Conservation (phyloP, 768 basidiomycete species). For the Terana coerulea region DNA sequence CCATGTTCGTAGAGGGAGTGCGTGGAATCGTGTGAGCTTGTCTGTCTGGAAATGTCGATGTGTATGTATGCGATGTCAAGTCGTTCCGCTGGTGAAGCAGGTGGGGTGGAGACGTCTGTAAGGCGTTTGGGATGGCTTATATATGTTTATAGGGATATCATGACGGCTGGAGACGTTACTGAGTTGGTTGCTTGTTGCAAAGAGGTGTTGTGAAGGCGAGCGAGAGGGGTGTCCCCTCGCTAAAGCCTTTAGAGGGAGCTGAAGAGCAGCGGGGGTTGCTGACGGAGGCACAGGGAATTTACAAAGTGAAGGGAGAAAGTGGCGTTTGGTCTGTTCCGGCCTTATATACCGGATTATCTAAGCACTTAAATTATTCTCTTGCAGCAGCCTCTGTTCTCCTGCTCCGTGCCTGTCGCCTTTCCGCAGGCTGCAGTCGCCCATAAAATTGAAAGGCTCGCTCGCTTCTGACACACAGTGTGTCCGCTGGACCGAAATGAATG, state of each 20-base stretch:
- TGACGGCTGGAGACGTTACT: conserved; percentile 31
- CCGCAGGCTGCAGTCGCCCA: not conserved
- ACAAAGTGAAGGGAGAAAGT: conserved; percentile 15
- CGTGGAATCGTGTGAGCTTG: conserved; percentile 13
- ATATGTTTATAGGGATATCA: conserved; percentile 33
- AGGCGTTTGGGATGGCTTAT: conserved; percentile 19
- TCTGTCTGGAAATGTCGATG: conserved; percentile 16
- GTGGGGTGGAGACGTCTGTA: conserved; percentile 4
- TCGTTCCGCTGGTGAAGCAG: conserved; percentile 13
- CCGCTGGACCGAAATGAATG: not conserved
- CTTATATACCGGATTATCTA: conserved; percentile 16
- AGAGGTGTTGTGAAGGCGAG: conserved; percentile 16
- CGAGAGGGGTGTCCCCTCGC: conserved; percentile 27
- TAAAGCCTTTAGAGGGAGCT: conserved; percentile 18
- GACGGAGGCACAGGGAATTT: conserved; percentile 15
- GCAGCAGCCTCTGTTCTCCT: not conserved
- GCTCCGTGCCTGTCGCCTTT: too few relatives aligned
- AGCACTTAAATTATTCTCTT: conserved; percentile 4
- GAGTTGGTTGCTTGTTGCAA: conserved; percentile 8
- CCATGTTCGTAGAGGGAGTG: conserved; percentile 32
- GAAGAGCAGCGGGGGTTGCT: conserved; percentile 13
- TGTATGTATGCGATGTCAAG: conserved; percentile 9
- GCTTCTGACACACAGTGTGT: not conserved
- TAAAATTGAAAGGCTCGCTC: not conserved
- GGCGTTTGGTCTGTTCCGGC: conserved; percentile 4